A percentile compares a stretch with the other conserved stretches of the same genome.
Conservation (phyloP, 352 stramenopile species). For the Phytophthora palmivora region DNA sequence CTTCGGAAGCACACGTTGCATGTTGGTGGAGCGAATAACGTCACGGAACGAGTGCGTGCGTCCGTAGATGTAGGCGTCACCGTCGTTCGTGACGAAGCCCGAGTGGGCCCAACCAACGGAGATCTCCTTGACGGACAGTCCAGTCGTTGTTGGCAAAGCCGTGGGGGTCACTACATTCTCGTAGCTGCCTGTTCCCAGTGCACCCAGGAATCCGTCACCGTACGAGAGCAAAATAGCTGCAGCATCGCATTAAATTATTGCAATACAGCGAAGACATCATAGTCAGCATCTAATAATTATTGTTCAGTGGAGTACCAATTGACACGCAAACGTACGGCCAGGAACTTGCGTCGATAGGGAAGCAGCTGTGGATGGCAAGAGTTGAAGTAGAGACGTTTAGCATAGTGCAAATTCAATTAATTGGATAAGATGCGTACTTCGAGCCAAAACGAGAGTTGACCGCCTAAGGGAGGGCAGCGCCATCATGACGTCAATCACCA, state of each 20-base stretch:
- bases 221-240: slow-evolving; percentile 72
- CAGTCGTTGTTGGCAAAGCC: slow-evolving; percentile 49
- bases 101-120: slow-evolving; percentile 83
- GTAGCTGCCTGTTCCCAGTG: slow-evolving; percentile 75
- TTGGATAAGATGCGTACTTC: slow-evolving; percentile 20
- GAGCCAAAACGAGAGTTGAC: slow-evolving; percentile 18
- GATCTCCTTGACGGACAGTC: slow-evolving; percentile 60
- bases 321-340: slow-evolving; percentile 30
- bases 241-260: slow-evolving; percentile 7
- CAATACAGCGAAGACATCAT: not conserved
- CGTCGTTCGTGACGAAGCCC: slow-evolving; percentile 74
- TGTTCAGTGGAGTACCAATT: not conserved
- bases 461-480: slow-evolving; percentile 31
- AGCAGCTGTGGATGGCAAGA: slow-evolving; percentile 20
- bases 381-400: slow-evolving; percentile 2
- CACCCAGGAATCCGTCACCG: slow-evolving; percentile 79
- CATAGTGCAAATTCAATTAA: not conserved
- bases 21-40: slow-evolving; percentile 86
- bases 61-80: slow-evolving; percentile 77
- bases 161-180: slow-evolving; percentile 56
- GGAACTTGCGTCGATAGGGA: slow-evolving; percentile 33
- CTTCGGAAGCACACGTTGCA: slow-evolving; percentile 78
- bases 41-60: slow-evolving; percentile 87
- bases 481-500: slow-evolving; percentile 26
- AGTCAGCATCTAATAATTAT: too few species aligned